Base-by-base conservation (phyloP, 371 early-diverging fungal genomes). In the Thermomucor indicae-seudaticae region DNA sequence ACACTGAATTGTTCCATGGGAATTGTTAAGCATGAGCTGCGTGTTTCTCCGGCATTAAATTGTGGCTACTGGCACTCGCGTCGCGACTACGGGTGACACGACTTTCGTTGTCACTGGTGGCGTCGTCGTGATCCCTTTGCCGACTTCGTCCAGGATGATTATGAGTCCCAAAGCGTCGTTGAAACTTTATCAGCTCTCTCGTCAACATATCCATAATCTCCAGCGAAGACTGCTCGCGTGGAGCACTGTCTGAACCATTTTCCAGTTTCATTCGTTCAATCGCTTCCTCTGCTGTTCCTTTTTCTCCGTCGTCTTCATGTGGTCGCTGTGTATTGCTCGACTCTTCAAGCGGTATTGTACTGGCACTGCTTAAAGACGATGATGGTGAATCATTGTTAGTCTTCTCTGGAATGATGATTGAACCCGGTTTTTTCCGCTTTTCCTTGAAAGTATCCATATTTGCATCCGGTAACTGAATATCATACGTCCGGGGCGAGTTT, bases 191-290 rank as follows among this genome's bases (percentile, higher is more conserved):
- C 51, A 76, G 29, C 37, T 72, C 72, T 2, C 60, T 57, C 0
- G 70, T 64, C n/a, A 76, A 54, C 45, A 59, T 64, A 53, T 72
- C 62, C 64, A 76, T 76, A 40, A 64, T 64, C 12, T 72, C 76
- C 43, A 72, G 40, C 4, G 72, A 62, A 4, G 70, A 65, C 29
- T 58, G 53, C 41, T 58, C 58, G 19, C 35, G 30, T 23, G 29
- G 34, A 17, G 38, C 5, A 29, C 30, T 37, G 20, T 53, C 58
- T n/a, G n/a, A n/a, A n/a, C n/a, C n/a, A 30, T 49, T 54, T 40
- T 43, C 22, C 22, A 47, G 53, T 20, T 23, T 40, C 29, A 40
- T 49, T 34, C 47, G 49, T 40, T 54, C 63, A 17, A 60, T 27
- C 0, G 65, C 57, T 30, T 60, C 65, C 44, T 67, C 56, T 4